Base-by-base conservation (phyloP, 108 stramenopile genomes). In the Nitzschia sp. region DNA sequence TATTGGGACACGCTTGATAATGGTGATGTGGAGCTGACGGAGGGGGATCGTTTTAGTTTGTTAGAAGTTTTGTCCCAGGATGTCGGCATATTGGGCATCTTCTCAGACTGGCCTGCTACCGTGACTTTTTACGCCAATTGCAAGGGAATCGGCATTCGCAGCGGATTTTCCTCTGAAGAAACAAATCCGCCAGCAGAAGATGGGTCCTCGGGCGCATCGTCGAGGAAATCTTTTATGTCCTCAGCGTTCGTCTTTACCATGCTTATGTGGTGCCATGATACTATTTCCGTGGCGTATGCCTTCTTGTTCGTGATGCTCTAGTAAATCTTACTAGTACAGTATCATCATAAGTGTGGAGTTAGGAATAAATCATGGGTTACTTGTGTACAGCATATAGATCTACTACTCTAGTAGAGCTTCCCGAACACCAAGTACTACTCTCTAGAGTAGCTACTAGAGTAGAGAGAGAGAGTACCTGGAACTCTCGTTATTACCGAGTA, bases 21-120 rank as follows among this genome's bases (percentile, higher is more conserved):
- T n/a, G 71, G 35, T 16, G 25, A 17, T 27, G 52, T 70, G 11
- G 53, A 67, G n/a, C 35, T 74, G 2, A 68, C 47, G 9, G 89
- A 87, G 53, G 84, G 86, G 21, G 71, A 78, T 45, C 47, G 60
- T 1, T 82, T 69, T 53, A 71, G 46, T 5, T 69, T 87, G 44
- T 75, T 87, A 45, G 57, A 87, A 36, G 82, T 76, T 19, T 61
- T 87, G 25, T 17, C 48, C 35, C 23, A 81, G 45, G 84, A 90
- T 5, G 75, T 87, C 34, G 89, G 86, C 15, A 70, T 87, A 21
- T 11, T 85, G 2, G 89, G 79, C 9, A 68, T 90, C 17, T 87
- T 90, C 76, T 73, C 80, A 27, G 89, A 90, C 58, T 90, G 89
- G 89, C 82, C 89, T 17, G 83, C 85, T 25, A 85, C 86, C 3